Conservation (phyloP, 179 eudicot genomes). For the Nepenthes alata region DNA sequence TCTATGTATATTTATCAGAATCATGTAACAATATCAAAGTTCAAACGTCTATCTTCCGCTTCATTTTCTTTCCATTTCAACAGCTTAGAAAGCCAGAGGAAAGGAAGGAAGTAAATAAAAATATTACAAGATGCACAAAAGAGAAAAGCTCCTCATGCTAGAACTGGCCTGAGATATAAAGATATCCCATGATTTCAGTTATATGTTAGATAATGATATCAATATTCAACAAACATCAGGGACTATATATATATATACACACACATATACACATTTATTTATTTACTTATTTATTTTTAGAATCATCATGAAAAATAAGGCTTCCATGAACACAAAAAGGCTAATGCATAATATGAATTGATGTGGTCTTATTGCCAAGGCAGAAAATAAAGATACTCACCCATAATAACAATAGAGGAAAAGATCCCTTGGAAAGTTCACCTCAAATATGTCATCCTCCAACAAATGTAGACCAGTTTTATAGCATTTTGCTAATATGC, state of each 20-base stretch:
- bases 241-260: not conserved
- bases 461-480: constrained; percentile 49
- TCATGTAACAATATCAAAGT: too few relatives aligned
- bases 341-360: not conserved
- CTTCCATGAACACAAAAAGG: not conserved
- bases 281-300: not conserved
- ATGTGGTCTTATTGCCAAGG: not conserved
- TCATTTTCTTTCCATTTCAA: too few relatives aligned
- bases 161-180: too few relatives aligned
- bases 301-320: not conserved
- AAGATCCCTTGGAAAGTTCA: constrained; percentile 74
- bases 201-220: not conserved
- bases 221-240: not conserved
- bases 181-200: not conserved
- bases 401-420: constrained; percentile 87
- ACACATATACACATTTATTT: not conserved
- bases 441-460: constrained; percentile 70
- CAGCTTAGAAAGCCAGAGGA: too few relatives aligned
- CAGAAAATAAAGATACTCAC: constrained; percentile 27
- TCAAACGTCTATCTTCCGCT: too few relatives aligned
- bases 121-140: too few relatives aligned
- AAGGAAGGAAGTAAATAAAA: too few relatives aligned
- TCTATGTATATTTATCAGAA: too few relatives aligned
- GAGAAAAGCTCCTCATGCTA: too few relatives aligned
- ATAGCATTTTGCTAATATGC: constrained; percentile 68